Conservation (phyloP, 805 yeast genomes). For the Yarrowia hollandica region DNA sequence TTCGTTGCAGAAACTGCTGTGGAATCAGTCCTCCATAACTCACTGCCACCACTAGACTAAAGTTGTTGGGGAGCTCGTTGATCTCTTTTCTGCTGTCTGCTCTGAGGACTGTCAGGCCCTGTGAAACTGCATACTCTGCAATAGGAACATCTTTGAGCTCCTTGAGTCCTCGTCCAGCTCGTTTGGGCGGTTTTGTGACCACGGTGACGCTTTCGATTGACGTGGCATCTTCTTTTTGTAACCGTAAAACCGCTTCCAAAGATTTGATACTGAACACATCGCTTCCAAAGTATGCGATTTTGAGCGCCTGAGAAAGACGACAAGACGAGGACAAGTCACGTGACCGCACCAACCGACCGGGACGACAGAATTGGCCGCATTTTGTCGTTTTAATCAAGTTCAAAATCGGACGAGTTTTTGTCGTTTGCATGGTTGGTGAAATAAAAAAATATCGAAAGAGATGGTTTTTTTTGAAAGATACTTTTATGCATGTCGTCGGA, state of each 20-base stretch:
- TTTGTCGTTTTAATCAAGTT: too few relatives aligned
- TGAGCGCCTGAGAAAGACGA: conserved; percentile 25
- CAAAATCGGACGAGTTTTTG: too few relatives aligned
- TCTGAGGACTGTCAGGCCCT: conserved; percentile 31
- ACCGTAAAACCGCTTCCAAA: conserved; percentile 45
- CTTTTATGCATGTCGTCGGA: too few relatives aligned
- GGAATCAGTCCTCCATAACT: conserved; percentile 89
- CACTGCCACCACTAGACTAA: conserved; percentile 80
- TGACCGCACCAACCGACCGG: neutral
- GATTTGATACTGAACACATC: conserved; percentile 67
- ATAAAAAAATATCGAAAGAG: too few relatives aligned
- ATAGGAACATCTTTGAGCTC: conserved; percentile 52
- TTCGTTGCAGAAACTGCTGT: conserved; percentile 48
- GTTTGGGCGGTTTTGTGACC: conserved; percentile 63
- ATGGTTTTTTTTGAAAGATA: too few relatives aligned
- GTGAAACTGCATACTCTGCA: conserved; percentile 31
- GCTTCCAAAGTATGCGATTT: conserved; percentile 73
- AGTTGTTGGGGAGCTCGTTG: conserved; percentile 37
- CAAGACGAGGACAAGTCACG: neutral
- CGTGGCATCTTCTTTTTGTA: conserved; percentile 34
- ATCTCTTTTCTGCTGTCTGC: conserved; percentile 35
- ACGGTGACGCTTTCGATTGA: conserved; percentile 51
- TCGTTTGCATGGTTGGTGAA: too few relatives aligned
- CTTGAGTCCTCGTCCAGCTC: conserved; percentile 58
- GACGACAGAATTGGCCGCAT: too few relatives aligned